Percentiles rank a stretch among this genome's conserved stretches.
Evolutionary conservation across 345 rosid genomes (phyloP).

Genomic region (Iberis pinnata): DNA sequence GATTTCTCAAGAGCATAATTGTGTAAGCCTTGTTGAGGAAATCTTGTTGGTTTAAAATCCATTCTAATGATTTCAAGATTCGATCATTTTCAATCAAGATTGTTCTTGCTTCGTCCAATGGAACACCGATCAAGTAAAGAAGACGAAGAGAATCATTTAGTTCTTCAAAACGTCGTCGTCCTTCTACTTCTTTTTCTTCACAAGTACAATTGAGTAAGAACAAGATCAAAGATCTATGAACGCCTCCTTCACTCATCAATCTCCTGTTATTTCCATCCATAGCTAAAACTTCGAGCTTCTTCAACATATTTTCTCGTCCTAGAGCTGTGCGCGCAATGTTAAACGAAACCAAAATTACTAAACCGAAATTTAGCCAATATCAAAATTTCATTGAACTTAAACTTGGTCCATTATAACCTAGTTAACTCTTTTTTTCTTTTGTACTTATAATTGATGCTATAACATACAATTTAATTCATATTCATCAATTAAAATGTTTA

Average conservation of each 20-base stretch:
- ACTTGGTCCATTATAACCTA: no score
- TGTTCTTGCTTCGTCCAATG: conserved; percentile 30
- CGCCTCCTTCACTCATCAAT: conserved; percentile 46
- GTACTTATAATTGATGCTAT: no score
- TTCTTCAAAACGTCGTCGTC: conserved; percentile 20
- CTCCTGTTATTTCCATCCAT: conserved; percentile 43
- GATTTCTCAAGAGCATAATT: conserved; percentile 30
- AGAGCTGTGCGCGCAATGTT: conserved; percentile 4
- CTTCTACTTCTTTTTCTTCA: conserved; percentile 5
- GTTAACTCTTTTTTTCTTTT: no score
- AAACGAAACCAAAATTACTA: neutral
- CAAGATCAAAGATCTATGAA: conserved; percentile 35
- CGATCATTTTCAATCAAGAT: conserved; percentile 29
- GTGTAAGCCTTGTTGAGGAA: conserved; percentile 39
- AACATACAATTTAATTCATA: no score
- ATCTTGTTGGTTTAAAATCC: conserved; percentile 39
- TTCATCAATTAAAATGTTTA: no score
- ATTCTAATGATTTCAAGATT: conserved; percentile 41
- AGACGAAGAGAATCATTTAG: conserved; percentile 47
- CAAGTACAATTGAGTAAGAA: conserved; percentile 32
- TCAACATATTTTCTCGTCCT: conserved; percentile 27
- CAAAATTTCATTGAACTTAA: no score
- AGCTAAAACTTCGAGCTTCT: conserved; percentile 40
- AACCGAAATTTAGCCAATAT: neutral
- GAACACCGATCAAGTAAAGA: conserved; percentile 36